Evolutionary conservation across 2,329 filamentous ascomycete genomes (phyloP), one percentile per base, ranked within the genome.

Genomic region (Xylaria sp.): DNA sequence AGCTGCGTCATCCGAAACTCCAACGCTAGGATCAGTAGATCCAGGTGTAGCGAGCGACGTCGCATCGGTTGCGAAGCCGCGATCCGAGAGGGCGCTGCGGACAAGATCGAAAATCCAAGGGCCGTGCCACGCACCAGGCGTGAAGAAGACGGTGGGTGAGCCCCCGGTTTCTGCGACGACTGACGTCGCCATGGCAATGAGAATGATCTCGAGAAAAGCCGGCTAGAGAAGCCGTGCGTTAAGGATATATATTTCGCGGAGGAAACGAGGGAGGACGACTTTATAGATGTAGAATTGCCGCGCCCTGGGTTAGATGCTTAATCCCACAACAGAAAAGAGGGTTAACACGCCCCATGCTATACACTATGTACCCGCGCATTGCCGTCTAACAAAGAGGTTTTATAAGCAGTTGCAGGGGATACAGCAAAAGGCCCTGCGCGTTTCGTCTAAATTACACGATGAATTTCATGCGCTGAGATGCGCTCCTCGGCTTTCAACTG

Each of bases 101-200:
- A 72, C 56, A 12, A 3, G 9, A 13, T 70, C 64, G 9, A 66
- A 72, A 12, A 49, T 31, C 49, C 52, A 56, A 2, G 70, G 58
- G 1, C 23, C 13, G 31, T 71, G 70, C 64, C 67, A 70, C 1
- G 56, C 64, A 9, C 70, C 67, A 10, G 67, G 67, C 4, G 43
- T 33, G 4, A 71, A 68, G 52, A 70, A 68, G 43, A 70, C 10
- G 0, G 28, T 64, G 2, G 61, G 61, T 18, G 10, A 33, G 15
- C 6, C 2, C n/a, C 9, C 8, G 13, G 39, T 31, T 18, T 58
- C 25, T 46, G 56, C 15, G 2, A n/a, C n/a, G 7, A n/a, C 46
- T 6, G 39, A 13, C 5, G 39, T 10, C 9, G 56, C 12, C 36
- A 57, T 57, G 23, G 12, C 10, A 12, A 18, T n/a, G 23, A 43